phyloP scores from a whole-genome alignment of 345 rosid genomes.

The Tarenaya hassleriana region DNA sequence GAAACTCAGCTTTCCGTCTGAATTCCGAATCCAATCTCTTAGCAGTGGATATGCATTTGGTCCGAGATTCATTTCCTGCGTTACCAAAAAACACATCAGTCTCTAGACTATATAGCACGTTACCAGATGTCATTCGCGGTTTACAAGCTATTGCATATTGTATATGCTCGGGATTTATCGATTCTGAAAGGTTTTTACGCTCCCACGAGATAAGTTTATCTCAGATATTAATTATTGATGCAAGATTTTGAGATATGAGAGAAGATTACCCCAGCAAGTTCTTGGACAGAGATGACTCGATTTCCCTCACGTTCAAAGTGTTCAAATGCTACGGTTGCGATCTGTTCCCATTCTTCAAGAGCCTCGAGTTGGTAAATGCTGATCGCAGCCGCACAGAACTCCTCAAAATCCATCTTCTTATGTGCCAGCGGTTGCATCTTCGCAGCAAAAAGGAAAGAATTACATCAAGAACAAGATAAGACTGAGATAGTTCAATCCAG shows the following conservation, averaged over 20 bases:
- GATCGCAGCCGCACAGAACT: conserved; percentile 89
- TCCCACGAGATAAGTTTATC: background rate
- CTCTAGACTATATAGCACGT: too few species aligned
- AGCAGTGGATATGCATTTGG: conserved; percentile 44
- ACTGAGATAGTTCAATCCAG: too few species aligned
- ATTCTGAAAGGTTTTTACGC: background rate
- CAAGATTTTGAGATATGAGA: background rate
- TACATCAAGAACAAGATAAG: background rate
- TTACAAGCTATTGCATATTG: too few species aligned
- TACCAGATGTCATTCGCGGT: too few species aligned
- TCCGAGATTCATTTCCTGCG: conserved; percentile 62
- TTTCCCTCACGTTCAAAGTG: conserved; percentile 86
- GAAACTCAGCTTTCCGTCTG: conserved; percentile 62
- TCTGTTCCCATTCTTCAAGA: conserved; percentile 73
- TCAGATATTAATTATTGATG: background rate
- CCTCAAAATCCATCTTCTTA: conserved; percentile 68
- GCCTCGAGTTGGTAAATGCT: conserved; percentile 86
- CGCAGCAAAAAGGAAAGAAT: conserved; percentile 9
- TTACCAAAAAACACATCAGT: background rate
- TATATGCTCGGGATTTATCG: background rate
- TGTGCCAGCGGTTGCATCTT: conserved; percentile 76
- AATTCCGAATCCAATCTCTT: conserved; percentile 48
- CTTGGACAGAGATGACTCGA: conserved; percentile 63
- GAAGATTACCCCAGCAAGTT: conserved; percentile 57
- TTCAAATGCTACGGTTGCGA: conserved; percentile 63